Conservation (phyloP, 495 filamentous ascomycete species). For the Bacidia rubella region DNA sequence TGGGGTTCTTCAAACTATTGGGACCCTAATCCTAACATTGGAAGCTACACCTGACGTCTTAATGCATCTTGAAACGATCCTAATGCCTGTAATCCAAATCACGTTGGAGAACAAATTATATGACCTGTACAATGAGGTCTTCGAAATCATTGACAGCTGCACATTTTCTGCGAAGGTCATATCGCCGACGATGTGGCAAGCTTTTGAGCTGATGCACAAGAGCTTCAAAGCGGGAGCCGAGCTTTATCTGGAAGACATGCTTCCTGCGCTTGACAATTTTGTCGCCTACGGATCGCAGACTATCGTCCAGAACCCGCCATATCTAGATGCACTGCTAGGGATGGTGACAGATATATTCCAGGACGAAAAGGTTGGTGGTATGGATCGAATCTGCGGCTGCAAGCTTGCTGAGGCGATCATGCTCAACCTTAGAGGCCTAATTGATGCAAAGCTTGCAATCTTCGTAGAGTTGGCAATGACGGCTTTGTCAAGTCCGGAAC, state of each 20-base stretch:
- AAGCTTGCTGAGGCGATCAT: conserved; percentile 95
- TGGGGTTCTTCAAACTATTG: conserved; percentile 93
- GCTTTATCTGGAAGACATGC: conserved; percentile 90
- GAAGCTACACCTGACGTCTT: conserved; percentile 95
- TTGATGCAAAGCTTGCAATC: conserved; percentile 72
- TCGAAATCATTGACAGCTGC: conserved; percentile 98
- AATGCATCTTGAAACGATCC: conserved; percentile 79
- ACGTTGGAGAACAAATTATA: conserved; percentile 97
- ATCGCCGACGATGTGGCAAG: conserved; percentile 93
- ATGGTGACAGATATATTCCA: conserved; percentile 67
- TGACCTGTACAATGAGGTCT: conserved; percentile 92
- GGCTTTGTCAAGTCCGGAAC: conserved; percentile 55
- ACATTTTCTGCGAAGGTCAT: conserved; percentile 96
- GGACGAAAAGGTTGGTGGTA: conserved; percentile 81
- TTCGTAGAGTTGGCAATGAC: conserved; percentile 84
- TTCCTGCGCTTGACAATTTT: conserved; percentile 93
- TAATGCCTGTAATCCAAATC: conserved; percentile 93
- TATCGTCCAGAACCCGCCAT: conserved; percentile 68
- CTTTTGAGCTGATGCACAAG: conserved; percentile 89
- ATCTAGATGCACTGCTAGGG: conserved; percentile 71
- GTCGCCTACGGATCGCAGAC: conserved; percentile 76
- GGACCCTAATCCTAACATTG: conserved; percentile 87
- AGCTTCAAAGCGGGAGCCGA: conserved; percentile 96
- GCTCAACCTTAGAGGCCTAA: conserved; percentile 82
- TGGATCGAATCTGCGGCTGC: conserved; percentile 97